Evolutionary conservation across 1,284 basidiomycete species (phyloP), one percentile per base, ranked within the genome.

Genomic region (Tetrapyrgos nigripes): DNA sequence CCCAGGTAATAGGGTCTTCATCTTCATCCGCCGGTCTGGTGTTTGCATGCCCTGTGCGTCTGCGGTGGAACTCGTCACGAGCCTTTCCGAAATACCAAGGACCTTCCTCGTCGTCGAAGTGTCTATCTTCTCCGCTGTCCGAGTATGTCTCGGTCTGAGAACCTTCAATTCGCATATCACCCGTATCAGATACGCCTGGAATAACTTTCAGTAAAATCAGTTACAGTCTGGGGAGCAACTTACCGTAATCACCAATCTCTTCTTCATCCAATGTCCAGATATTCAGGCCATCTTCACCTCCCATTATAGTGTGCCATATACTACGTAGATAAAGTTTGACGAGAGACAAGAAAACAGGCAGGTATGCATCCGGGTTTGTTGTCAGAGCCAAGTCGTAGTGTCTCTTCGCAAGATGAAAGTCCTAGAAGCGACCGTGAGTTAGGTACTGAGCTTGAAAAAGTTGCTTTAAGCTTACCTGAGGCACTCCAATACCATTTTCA

Each of bases 351-450:
- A 87, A 74, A 27, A 97, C 92, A 1, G 96, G 95, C 28, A 98
- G 77, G 71, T 94, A 96, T 0, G 96, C 95, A 68, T 97, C 95
- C 49, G 79, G 74, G 68, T 96, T 96, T 3, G 91, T 93, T 64
- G 93, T 92, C 37, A 94, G 75, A 2, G 96, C 94, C 58, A 89
- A 76, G 73, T 99, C 97, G 71, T 98, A 99, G 73, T 97, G 92
- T 28, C 97, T 84, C 75, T 99, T 99, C 0, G 97, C 97, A 17
- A 99, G 85, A 73, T 97, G 92, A 79, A 95, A 99, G 75, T 99
- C 97, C 86, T 94, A 50, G 19, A 31, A 4, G 57, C 27, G 28
- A 55, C 35, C 11, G 29, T 24, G n/a, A n/a, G 49, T 48, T 53
- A 33, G 43, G 40, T 52, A 53, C 29, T 11, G 31, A 26, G 44